A percentile compares a stretch with the other conserved stretches of the same genome.
Evolutionary conservation across 108 stramenopile species (phyloP).

Genomic region (Nitzschia inconspicua): DNA sequence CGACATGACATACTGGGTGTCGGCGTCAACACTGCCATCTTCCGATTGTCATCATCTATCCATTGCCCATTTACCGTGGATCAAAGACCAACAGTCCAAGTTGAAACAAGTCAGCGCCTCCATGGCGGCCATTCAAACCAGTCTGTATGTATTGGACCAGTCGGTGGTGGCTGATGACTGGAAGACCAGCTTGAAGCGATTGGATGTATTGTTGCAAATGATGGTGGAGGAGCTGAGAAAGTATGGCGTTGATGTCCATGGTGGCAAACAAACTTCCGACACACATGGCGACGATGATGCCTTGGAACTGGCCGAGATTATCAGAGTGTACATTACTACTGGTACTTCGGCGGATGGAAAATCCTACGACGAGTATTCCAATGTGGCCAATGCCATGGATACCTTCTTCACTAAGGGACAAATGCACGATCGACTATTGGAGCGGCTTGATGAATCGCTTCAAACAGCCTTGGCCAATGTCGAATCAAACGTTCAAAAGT

Average conservation of each 20-base stretch:
- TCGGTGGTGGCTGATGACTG: slow-evolving; percentile 49
- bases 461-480: slow-evolving; percentile 61
- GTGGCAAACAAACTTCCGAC: too few species aligned
- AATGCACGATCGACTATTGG: slow-evolving; percentile 78
- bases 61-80: too few species aligned
- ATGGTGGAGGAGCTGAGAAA: slow-evolving; percentile 48
- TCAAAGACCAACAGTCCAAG: too few species aligned
- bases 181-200: slow-evolving; percentile 63
- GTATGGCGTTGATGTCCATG: slow-evolving; percentile 51
- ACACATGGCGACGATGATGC: slow-evolving; percentile 12
- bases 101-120: too few species aligned
- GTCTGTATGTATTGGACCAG: too few species aligned
- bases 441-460: slow-evolving; percentile 50
- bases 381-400: slow-evolving; percentile 73
- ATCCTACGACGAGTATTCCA: slow-evolving; percentile 32
- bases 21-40: too few species aligned
- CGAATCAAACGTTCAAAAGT: slow-evolving; percentile 49
- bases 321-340: slow-evolving; percentile 67
- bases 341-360: too few species aligned
- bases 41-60: too few species aligned
- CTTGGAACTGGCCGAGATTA: slow-evolving; percentile 17
- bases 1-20: too few species aligned
- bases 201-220: slow-evolving; percentile 62
- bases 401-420: slow-evolving; percentile 78
- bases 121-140: too few species aligned